Base-by-base conservation (phyloP, 2,329 filamentous ascomycete genomes). In the Aspergillus texensis region DNA sequence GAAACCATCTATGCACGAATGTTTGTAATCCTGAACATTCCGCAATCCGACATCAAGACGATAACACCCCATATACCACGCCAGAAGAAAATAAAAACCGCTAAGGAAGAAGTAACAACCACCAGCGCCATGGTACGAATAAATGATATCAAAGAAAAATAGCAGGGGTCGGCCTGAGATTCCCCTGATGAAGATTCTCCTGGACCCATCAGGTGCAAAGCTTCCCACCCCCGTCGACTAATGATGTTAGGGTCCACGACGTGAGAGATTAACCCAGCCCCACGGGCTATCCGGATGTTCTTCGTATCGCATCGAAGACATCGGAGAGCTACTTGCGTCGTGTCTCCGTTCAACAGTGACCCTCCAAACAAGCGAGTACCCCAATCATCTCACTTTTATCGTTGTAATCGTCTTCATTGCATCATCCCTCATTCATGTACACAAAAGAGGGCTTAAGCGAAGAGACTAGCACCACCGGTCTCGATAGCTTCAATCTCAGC, bases 401-500 rank as follows among this genome's bases (percentile, higher is more conserved):
- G 57, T 67, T 60, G 41, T 46, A 36, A 62, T 43, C 57, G 45
- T 67, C 62, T 56, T 65, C 62, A 56, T 68, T 61, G 57, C 60
- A 56, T 65, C 67, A 66, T 68, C 63, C 58, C 58, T 64, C 61
- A 62, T 62, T 45, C 57, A 55, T 10, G 53, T 32, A 57, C 16
- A 45, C 39, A 28, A 32, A 34, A n/a, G 11, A 58, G 36, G 36
- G 58, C 56, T 76, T 78, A 87, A 66, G 80, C 83, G 70, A 83
- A 85, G 69, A 88, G 72, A 73, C 86, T 90, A 39, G 94, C 95
- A 62, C 95, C 95, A 61, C 94, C 95, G 61, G 92, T 95, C 87
- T 97, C 93, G 74, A 99, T 87, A 26, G 93, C 94, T 79, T 98
- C 95, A 65, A 99, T 99, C 86, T 99, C 95, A 50, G 89, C 89